Percentiles rank a stretch among this genome's conserved stretches.
These are phyloP conservation scores for Choanephora cucurbitarum DNA, from an alignment of 371 early-diverging fungal species.

Conservation along the genomic window DNA sequence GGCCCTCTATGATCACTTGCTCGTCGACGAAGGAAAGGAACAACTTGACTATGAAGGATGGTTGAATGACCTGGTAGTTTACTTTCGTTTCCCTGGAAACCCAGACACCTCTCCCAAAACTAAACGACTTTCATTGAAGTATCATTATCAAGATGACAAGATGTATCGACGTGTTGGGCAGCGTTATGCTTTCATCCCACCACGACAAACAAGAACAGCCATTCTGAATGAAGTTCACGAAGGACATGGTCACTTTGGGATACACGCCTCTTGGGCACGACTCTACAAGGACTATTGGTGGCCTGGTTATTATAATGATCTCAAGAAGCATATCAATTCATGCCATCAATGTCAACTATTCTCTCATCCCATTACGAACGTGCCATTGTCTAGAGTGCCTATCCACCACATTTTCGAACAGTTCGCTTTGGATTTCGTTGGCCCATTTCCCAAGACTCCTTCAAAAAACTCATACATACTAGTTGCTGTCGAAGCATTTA, in stretches of 20 bases:
- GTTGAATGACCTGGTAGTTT: too few relatives aligned
- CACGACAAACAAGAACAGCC: background rate
- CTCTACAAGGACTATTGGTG: constrained; percentile 10
- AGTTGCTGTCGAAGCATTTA: constrained; percentile 44
- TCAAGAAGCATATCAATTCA: background rate
- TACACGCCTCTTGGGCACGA: constrained; percentile 4
- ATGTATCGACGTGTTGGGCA: background rate
- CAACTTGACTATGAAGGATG: too few relatives aligned
- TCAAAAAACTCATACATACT: constrained; percentile 42
- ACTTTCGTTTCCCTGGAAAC: too few relatives aligned
- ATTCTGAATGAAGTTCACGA: constrained; percentile 12
- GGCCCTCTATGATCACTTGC: background rate
- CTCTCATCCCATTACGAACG: background rate
- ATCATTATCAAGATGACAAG: too few relatives aligned
- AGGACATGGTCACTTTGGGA: constrained; percentile 16
- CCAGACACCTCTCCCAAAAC: too few relatives aligned
- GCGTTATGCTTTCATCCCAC: constrained; percentile 4
- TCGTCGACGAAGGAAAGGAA: background rate
- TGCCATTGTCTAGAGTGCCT: background rate
- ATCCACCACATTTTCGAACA: constrained; percentile 22
- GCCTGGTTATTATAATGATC: constrained; percentile 3
- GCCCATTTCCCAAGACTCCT: constrained; percentile 19
- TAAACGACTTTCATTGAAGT: too few relatives aligned
- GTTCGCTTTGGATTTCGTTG: constrained; percentile 43
- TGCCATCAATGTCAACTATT: background rate